Percentiles rank a stretch among this genome's conserved stretches.
Evolutionary conservation across 2,329 filamentous ascomycete species (phyloP).

Genomic region (Xenosphaeropsis pyriputrescens): DNA sequence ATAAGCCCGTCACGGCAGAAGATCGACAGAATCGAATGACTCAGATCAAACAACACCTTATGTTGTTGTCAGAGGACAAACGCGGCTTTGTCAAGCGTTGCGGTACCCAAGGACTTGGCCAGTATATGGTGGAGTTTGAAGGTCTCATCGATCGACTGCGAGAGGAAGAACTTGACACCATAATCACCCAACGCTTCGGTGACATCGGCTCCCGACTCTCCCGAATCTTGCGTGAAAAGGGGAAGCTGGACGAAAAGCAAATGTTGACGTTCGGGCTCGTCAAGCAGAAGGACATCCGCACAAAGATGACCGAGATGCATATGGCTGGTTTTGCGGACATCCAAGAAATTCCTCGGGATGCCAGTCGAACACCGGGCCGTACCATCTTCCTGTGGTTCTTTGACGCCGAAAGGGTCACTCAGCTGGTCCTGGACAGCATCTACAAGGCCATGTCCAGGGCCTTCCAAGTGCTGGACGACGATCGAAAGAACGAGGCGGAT

Average conservation of each 20-base stretch:
- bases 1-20: conserved; percentile 15
- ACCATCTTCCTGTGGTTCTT: conserved; percentile 91
- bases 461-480: conserved; percentile 64
- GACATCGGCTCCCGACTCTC: conserved; percentile 67
- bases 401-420: conserved; percentile 57
- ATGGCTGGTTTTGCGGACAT: conserved; percentile 77
- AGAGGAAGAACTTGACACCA: conserved; percentile 66
- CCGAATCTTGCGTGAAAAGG: conserved; percentile 71
- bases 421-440: conserved; percentile 60
- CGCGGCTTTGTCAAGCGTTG: conserved; percentile 55
- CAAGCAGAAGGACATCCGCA: conserved; percentile 72
- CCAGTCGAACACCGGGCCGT: conserved; percentile 63
- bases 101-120: conserved; percentile 45
- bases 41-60: conserved; percentile 58
- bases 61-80: conserved; percentile 55
- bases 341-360: conserved; percentile 87
- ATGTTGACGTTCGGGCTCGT: conserved; percentile 70
- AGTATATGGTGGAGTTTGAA: conserved; percentile 79
- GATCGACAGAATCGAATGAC: conserved; percentile 28
- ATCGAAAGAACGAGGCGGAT: conserved; percentile 55
- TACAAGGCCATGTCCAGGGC: conserved; percentile 86
- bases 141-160: conserved; percentile 55
- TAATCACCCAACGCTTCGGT: conserved; percentile 66
- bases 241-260: conserved; percentile 90
- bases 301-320: conserved; percentile 74